These are phyloP conservation scores for Hypoxylon fuscum DNA, from an alignment of 495 filamentous ascomycete genomes.

Conservation along the genomic window DNA sequence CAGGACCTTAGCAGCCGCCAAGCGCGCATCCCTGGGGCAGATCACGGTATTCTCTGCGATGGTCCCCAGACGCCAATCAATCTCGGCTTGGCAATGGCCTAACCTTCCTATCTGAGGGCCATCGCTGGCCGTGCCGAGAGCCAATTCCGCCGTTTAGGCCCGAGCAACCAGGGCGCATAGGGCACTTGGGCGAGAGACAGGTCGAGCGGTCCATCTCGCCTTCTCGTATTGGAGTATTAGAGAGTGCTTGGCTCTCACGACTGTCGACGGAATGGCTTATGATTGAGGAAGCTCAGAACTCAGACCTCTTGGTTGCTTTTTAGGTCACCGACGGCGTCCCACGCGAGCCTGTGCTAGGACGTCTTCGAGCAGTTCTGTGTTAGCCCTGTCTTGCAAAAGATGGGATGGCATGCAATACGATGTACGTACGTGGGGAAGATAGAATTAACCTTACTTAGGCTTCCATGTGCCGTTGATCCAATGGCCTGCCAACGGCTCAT, in stretches of 20 bases:
- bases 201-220: background rate
- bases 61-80: constrained; percentile 21
- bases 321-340: background rate
- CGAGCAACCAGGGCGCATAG: constrained; percentile 14
- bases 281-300: constrained; percentile 24
- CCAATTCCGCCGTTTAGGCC: constrained; percentile 27
- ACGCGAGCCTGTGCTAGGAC: too few relatives aligned
- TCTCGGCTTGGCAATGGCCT: constrained; percentile 33
- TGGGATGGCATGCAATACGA: background rate
- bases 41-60: constrained; percentile 11
- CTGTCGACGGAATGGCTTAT: constrained; percentile 5
- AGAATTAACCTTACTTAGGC: constrained; percentile 13
- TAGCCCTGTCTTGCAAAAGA: too few relatives aligned
- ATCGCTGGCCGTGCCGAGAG: constrained; percentile 9
- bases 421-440: constrained; percentile 10
- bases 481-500: constrained; percentile 6
- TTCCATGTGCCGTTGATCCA: constrained; percentile 13
- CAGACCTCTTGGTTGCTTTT: background rate
- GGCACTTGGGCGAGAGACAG: background rate
- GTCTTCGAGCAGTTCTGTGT: too few relatives aligned
- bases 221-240: constrained; percentile 1
- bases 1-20: constrained; percentile 7
- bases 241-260: constrained; percentile 12
- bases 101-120: constrained; percentile 34
- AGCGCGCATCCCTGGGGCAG: constrained; percentile 20